Evolutionary conservation across 2,329 filamentous ascomycete species (phyloP), one percentile per base, ranked within the genome.

Genomic region (Colletotrichum sp.): DNA sequence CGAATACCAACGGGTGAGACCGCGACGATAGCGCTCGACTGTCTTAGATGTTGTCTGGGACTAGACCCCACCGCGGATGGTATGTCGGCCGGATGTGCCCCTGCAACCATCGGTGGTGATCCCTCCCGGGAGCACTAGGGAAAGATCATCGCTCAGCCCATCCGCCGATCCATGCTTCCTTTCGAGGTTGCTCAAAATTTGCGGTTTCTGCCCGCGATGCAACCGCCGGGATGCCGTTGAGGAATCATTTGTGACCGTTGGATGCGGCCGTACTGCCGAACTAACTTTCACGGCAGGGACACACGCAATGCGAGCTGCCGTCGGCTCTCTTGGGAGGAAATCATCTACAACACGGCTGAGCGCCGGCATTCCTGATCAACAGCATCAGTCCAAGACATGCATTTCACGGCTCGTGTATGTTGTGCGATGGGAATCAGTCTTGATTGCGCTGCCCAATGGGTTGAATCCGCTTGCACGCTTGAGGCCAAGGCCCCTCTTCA

Each of bases 21-120:
- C 21, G 26, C 28, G 18, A 26, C 12, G 62, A 72, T 57, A n/a
- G 32, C 21, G 30, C 39, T 21, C 30, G 8, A 36, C 69, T 73
- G 70, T 76, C 73, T 73, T 68, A 68, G 73, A 72, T 69, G 4
- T 8, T 73, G 70, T 76, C 70, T 73, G 15, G 32, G 44, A 69
- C 34, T 21, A n/a, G 59, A 28, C 59, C 26, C 24, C 70, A 69
- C 18, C 70, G 59, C 34, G 21, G n/a, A 16, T 9, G 59, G 21
- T 34, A 59, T 13, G 16, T 52, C 70, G 57, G 73, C 57, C 32
- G 64, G 26, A 36, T 36, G 44, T 57, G 24, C 36, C 16, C 57
- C 70, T 76, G 70, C 70, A 76, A 67, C 57, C 73, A 24, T 36
- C 70, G 57, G 32, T 9, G 24, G 34, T 36, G 44, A 64, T 63